Base-by-base conservation (phyloP, 345 rosid genomes). In the Pseudoturritis turrita region DNA sequence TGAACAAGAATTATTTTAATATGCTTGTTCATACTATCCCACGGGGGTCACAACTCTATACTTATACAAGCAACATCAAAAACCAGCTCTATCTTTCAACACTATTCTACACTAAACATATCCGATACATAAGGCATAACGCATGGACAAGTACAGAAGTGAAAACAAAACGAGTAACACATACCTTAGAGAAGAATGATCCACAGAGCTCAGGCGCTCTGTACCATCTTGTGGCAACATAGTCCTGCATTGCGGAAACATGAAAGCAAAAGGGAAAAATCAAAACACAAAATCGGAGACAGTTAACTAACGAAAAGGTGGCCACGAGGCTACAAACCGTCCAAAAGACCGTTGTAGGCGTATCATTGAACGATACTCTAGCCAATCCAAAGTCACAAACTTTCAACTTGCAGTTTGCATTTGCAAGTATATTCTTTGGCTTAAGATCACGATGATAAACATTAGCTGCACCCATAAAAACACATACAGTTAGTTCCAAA, bases 121-220 rank as follows among this genome's bases (percentile, higher is more conserved):
- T 45, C 22, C 11, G 10, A 4, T 22, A 40, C 47, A 49, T 7
- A 43, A 23, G 40, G 35, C 43, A 18, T 23, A n/a, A 25, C 36
- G 18, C 39, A 75, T 23, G 33, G 54, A 50, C 59, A 57, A 26
- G 10, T 23, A 18, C 36, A 58, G 2, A 15, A 14, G n/a, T 10
- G 13, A 25, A 1, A 49, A 18, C 2, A 26, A 59, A 21, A 23
- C 9, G n/a, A 68, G 54, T 19, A 17, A 75, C 59, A 40, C 81
- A 81, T 84, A 94, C 98, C 96, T 88, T 91, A 12, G 98, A 75
- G 70, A 76, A 94, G 80, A 94, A 94, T 14, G 98, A 94, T 51
- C 98, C 97, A 79, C 98, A 89, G 10, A 94, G 83, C 82, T 94
- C 98, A 28, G 97, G 98, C 22, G 97, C 98, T 78, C 98, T 89